Base-by-base conservation (phyloP, 228 moss, liverwort and hornwort genomes). In the Sphagnum magellanicum region DNA sequence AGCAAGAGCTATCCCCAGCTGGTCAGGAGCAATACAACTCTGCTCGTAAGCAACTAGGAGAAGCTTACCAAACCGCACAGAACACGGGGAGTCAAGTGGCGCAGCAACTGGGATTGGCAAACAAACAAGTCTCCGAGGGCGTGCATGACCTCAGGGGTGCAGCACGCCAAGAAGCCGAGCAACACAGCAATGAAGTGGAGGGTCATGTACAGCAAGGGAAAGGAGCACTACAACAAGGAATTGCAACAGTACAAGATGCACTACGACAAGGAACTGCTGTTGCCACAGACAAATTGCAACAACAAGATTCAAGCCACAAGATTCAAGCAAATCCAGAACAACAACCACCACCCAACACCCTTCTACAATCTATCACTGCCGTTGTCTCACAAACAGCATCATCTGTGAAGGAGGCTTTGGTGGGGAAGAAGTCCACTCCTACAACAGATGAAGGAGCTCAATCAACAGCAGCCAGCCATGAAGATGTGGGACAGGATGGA, bases 391-490 rank as follows among this genome's bases (percentile, higher is more conserved):
- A 78, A 4, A 84, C 78, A 5, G 81, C 81, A 0, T 74, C 72
- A 76, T 67, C 81, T 4, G 67, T 81, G 67, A 84, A 79, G 64
- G 71, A 63, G 12, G 84, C 79, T 8, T 78, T 79, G 4, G n/a
- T 71, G 46, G 71, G 75, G 0, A 73, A 78, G 1, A 32, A 32
- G 0, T 84, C 69, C 10, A 8, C 50, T 32, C 32, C 32, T 32
- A 32, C 32, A 32, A 32, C 32, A 32, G 32, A 32, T 32, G 32
- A 32, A 32, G 32, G 32, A 32, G 32, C 32, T 32, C 32, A 32
- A 32, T 32, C 32, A 32, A 32, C 32, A 32, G 32, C 32, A 32
- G 3, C 32, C 32, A 32, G 32, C 32, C 32, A 32, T 32, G 32
- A 32, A 32, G 32, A 32, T 32, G 32, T 32, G 2, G 32, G 32